phyloP scores from a whole-genome alignment of 805 yeast species.

The Barnettozyma californica region DNA sequence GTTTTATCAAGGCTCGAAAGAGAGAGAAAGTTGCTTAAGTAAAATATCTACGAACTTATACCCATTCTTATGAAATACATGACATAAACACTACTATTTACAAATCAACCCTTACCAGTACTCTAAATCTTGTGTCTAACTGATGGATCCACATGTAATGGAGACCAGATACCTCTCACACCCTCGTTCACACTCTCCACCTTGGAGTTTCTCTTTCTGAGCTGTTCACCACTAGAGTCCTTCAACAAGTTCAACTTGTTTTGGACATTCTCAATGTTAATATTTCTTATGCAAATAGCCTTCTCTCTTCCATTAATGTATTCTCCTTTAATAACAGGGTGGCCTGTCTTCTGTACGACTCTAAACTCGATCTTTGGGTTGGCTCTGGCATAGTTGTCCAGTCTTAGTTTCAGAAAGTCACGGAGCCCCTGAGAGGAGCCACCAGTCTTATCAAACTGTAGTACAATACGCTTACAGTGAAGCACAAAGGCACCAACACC shows the following conservation, averaged over 20 bases:
- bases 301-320: constrained; percentile 45
- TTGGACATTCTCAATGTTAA: constrained; percentile 54
- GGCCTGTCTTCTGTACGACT: constrained; percentile 68
- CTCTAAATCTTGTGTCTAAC: constrained; percentile 35
- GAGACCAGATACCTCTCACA: constrained; percentile 97
- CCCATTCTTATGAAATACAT: neutral
- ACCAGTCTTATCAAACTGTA: constrained; percentile 92
- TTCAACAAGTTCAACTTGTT: constrained; percentile 58
- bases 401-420: constrained; percentile 53
- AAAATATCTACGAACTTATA: neutral
- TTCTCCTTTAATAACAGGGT: constrained; percentile 66
- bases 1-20: constrained; percentile 24
- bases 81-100: neutral
- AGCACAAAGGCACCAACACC: constrained; percentile 70
- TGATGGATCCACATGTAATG: constrained; percentile 66
- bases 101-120: neutral
- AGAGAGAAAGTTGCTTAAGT: constrained; percentile 18
- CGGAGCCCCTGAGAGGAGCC: constrained; percentile 87
- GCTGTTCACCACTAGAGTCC: constrained; percentile 62
- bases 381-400: constrained; percentile 48
- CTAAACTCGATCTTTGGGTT: constrained; percentile 71
- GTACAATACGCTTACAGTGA: constrained; percentile 69
- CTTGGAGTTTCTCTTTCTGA: constrained; percentile 61
- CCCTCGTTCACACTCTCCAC: constrained; percentile 77
- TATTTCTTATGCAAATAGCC: constrained; percentile 73